Evolutionary conservation across 2,329 filamentous ascomycete genomes (phyloP).

Genomic region (Coniochaeta sp.): DNA sequence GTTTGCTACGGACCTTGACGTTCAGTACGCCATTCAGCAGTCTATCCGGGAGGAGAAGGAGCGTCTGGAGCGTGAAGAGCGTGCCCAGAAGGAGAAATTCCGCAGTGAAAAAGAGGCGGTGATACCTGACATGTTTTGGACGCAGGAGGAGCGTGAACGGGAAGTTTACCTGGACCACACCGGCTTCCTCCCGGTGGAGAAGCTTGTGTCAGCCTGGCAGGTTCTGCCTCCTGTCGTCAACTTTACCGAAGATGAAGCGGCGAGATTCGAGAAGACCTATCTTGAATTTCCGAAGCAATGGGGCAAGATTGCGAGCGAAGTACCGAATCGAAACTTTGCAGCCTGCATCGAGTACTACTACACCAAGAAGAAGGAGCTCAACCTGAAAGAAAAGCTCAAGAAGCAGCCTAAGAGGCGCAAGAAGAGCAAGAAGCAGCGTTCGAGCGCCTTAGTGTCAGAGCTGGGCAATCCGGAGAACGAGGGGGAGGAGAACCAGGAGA

Average conservation of each 20-base stretch:
- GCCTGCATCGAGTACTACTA: slow-evolving; percentile 85
- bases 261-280: slow-evolving; percentile 67
- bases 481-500: slow-evolving; percentile 47
- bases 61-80: slow-evolving; percentile 57
- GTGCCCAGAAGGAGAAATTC: slow-evolving; percentile 60
- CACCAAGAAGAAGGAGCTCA: slow-evolving; percentile 65
- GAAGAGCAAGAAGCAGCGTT: slow-evolving; percentile 50
- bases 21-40: slow-evolving; percentile 65
- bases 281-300: slow-evolving; percentile 75
- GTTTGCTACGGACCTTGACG: slow-evolving; percentile 65
- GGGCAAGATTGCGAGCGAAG: slow-evolving; percentile 65
- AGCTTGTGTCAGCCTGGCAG: slow-evolving; percentile 63
- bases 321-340: slow-evolving; percentile 65
- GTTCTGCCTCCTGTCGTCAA: slow-evolving; percentile 68
- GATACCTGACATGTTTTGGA: slow-evolving; percentile 64
- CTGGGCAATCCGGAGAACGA: slow-evolving; percentile 54
- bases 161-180: slow-evolving; percentile 59
- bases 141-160: slow-evolving; percentile 50
- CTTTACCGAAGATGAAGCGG: slow-evolving; percentile 64
- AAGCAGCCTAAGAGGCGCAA: slow-evolving; percentile 54
- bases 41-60: slow-evolving; percentile 67
- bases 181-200: slow-evolving; percentile 56
- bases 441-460: slow-evolving; percentile 60
- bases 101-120: slow-evolving; percentile 71
- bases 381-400: slow-evolving; percentile 70